Base-by-base conservation (phyloP, 257 asterid genomes). In the Echium plantagineum region DNA sequence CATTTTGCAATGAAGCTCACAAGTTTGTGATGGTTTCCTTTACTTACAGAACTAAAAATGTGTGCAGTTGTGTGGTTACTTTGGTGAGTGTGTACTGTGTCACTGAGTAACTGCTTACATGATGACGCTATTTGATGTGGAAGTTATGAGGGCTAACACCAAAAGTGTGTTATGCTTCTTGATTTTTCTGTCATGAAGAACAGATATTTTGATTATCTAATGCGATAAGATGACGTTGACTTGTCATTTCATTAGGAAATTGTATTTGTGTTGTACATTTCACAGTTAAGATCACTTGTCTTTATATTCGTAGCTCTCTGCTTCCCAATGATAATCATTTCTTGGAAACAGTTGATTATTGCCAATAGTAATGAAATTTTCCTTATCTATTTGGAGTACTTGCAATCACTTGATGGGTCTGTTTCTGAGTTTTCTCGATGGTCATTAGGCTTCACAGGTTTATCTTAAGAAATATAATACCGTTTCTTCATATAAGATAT, bases 391-490 rank as follows among this genome's bases (percentile, higher is more conserved):
- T 42, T 58, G 61, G 51, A 75, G 84, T 81, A 75, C 66, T 64
- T 71, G 2, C 64, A 48, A 26, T 62, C 78, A 21, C 51, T 71
- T 55, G 79, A 67, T 9, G 77, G 47, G 35, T 53, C 58, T 53
- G 21, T 69, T 17, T 52, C 70, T 56, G 82, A 74, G 53, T 64
- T 66, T 65, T 59, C 80, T 15, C 66, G 71, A 52, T 80, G 78
- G 83, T 75, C 66, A 59, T 60, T 80, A 3, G 75, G 76, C 65
- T 66, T 77, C 55, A 58, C 85, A 71, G 85, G 85, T 80, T 58
- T 55, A 56, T 58, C 49, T 42, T 5, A 42, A 56, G 38, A 21
- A 42, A 42, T 63, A 52, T 55, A 38, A 55, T 22, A 65, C 18
- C 63, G 30, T 10, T 8, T 56, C 62, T 7, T 19, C 18, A 42